phyloP scores from a whole-genome alignment of 495 filamentous ascomycete genomes.

The Amniculicola lignicola region DNA sequence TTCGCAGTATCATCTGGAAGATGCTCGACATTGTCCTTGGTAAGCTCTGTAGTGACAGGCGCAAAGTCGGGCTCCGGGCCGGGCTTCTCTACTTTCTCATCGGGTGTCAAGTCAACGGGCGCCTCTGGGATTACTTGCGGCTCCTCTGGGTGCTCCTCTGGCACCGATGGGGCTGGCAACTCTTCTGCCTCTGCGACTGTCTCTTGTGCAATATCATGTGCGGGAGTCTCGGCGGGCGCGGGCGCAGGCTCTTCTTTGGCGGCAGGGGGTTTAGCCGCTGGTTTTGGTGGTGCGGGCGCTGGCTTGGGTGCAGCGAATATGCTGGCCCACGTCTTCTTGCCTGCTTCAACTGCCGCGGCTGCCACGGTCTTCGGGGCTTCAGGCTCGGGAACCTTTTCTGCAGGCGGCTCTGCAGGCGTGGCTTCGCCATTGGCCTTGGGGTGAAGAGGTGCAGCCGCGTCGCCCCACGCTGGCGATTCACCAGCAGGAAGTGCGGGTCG shows the following conservation, averaged over 20 bases:
- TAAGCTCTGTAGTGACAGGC: slow-evolving; percentile 79
- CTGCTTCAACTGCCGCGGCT: slow-evolving; percentile 44
- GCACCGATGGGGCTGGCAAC: slow-evolving; percentile 34
- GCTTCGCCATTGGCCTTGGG: slow-evolving; percentile 22
- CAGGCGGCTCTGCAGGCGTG: slow-evolving; percentile 25
- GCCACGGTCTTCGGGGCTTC: slow-evolving; percentile 47
- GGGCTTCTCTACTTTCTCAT: slow-evolving; percentile 8
- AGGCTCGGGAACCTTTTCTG: slow-evolving; percentile 32
- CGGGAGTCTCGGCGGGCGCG: slow-evolving; percentile 35
- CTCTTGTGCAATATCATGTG: slow-evolving; percentile 35
- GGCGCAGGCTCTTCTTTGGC: slow-evolving; percentile 18
- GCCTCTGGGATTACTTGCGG: slow-evolving; percentile 39
- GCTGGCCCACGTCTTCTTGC: slow-evolving; percentile 63
- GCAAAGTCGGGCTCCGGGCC: slow-evolving; percentile 50
- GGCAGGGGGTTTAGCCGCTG: slow-evolving; percentile 25
- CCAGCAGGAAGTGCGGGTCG: slow-evolving; percentile 38
- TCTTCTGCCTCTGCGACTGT: slow-evolving; percentile 38
- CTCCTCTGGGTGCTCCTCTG: slow-evolving; percentile 35
- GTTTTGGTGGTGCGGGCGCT: slow-evolving; percentile 39
- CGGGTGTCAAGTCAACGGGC: slow-evolving; percentile 22
- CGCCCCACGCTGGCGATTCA: slow-evolving; percentile 42
- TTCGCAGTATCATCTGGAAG: slow-evolving; percentile 75
- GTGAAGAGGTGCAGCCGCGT: slow-evolving; percentile 18
- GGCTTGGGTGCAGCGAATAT: slow-evolving; percentile 55
- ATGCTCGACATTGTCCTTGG: slow-evolving; percentile 86